These are phyloP conservation scores for Olyra latifolia DNA, from an alignment of 176 grass and related monocot genomes.

Conservation along the genomic window DNA sequence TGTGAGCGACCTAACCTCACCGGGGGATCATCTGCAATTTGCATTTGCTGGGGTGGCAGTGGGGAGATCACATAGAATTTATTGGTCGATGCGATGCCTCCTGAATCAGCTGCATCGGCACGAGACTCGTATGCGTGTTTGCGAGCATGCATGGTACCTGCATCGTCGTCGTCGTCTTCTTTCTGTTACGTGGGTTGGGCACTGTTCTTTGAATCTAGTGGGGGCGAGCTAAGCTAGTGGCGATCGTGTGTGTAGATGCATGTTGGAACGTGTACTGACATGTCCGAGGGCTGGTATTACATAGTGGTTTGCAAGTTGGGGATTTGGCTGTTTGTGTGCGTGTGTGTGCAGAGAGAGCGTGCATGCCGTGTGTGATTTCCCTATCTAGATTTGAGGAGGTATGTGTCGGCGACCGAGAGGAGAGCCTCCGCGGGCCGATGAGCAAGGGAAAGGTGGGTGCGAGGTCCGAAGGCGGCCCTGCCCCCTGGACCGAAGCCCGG, in stretches of 20 bases:
- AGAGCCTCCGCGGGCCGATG: too few relatives aligned
- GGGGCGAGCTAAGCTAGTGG: background rate
- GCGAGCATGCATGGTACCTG: background rate
- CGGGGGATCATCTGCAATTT: background rate
- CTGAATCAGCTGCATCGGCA: background rate
- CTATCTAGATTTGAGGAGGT: background rate
- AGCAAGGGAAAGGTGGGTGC: too few relatives aligned
- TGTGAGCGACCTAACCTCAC: slow-evolving; percentile 45
- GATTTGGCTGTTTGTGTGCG: background rate
- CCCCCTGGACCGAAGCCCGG: too few relatives aligned
- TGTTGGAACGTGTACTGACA: background rate
- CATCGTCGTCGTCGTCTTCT: background rate
- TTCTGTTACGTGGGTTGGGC: background rate
- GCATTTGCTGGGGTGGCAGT: background rate
- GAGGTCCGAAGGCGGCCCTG: too few relatives aligned
- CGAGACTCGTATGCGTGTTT: background rate
- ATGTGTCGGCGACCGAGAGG: too few relatives aligned
- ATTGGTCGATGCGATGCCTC: background rate
- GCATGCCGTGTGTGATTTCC: background rate
- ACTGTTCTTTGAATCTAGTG: background rate
- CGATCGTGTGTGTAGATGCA: too few relatives aligned
- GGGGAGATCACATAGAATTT: background rate
- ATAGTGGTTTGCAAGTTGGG: background rate
- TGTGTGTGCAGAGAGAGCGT: background rate
- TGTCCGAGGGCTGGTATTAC: too few relatives aligned